These are phyloP conservation scores for Carallia brachiata DNA, from an alignment of 345 rosid species.

Conservation along the genomic window DNA sequence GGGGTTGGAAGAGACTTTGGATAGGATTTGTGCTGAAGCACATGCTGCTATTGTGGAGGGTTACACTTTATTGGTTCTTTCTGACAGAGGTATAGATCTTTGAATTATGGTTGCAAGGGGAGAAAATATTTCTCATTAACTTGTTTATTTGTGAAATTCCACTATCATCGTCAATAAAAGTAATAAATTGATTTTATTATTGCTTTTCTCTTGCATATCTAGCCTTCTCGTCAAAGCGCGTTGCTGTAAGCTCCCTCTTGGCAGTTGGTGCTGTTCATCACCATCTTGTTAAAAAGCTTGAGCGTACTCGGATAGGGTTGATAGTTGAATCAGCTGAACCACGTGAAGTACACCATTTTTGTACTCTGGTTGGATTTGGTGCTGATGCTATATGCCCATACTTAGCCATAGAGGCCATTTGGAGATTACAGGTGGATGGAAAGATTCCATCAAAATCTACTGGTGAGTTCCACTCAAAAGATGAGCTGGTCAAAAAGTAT, in stretches of 20 bases:
- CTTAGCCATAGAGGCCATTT: slow-evolving; percentile 75
- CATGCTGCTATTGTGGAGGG: slow-evolving; percentile 82
- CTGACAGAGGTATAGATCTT: slow-evolving; percentile 78
- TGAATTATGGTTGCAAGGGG: too few species aligned
- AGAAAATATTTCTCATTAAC: too few species aligned
- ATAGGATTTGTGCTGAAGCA: slow-evolving; percentile 90
- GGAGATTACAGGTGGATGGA: slow-evolving; percentile 94
- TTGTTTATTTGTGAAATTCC: too few species aligned
- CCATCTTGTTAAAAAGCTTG: slow-evolving; percentile 80
- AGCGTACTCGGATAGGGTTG: slow-evolving; percentile 87
- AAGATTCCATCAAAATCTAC: slow-evolving; percentile 86
- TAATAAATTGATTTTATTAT: slow-evolving; percentile 4
- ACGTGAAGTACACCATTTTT: slow-evolving; percentile 99
- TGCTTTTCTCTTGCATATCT: slow-evolving; percentile 20
- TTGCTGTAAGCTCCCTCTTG: slow-evolving; percentile 93
- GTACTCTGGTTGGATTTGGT: slow-evolving; percentile 94
- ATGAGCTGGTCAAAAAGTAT: slow-evolving; percentile 83
- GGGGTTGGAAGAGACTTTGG: slow-evolving; percentile 86
- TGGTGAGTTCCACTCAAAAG: slow-evolving; percentile 84
- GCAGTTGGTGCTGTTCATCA: slow-evolving; percentile 99
- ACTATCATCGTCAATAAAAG: too few species aligned
- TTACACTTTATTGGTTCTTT: slow-evolving; percentile 78
- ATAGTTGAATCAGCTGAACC: slow-evolving; percentile 98
- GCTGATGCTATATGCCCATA: slow-evolving; percentile 99
- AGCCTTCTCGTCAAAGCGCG: slow-evolving; percentile 81